Conservation (phyloP, 495 filamentous ascomycete genomes). For the Aspergillus wentii region DNA sequence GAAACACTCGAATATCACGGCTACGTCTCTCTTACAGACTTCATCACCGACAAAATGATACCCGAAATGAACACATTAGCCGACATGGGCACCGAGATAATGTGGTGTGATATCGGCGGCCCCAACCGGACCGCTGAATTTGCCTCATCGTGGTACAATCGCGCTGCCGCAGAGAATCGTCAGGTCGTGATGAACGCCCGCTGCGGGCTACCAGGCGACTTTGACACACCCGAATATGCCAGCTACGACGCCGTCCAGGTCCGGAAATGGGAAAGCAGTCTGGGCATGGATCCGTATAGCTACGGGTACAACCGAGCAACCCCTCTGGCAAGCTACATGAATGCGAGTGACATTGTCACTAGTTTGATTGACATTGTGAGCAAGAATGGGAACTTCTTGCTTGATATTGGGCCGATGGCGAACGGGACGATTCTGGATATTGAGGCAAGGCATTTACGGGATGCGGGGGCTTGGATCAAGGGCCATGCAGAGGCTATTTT, state of each 20-base stretch:
- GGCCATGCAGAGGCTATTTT: constrained; percentile 48
- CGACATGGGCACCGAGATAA: constrained; percentile 45
- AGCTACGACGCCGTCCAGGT: constrained; percentile 39
- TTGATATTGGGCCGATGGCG: constrained; percentile 49
- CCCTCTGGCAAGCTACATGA: constrained; percentile 42
- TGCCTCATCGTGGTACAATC: constrained; percentile 45
- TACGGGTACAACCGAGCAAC: constrained; percentile 55
- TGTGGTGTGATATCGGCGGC: constrained; percentile 54
- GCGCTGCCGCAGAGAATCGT: constrained; percentile 22
- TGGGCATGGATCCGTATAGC: constrained; percentile 50
- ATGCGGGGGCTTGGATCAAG: constrained; percentile 49
- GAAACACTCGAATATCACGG: too few species aligned
- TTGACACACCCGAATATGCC: constrained; percentile 50
- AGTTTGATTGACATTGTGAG: constrained; percentile 47
- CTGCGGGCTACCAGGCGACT: constrained; percentile 46
- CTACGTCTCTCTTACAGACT: constrained; percentile 38
- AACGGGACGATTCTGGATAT: constrained; percentile 47
- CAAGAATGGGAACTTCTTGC: constrained; percentile 54
- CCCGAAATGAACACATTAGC: constrained; percentile 50
- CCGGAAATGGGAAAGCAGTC: constrained; percentile 52
- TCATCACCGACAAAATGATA: constrained; percentile 42
- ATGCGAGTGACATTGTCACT: constrained; percentile 38
- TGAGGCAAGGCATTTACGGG: constrained; percentile 38
- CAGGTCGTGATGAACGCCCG: constrained; percentile 50
- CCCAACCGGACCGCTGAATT: constrained; percentile 45